These are phyloP conservation scores for Suillus luteus DNA, from an alignment of 768 basidiomycete species.

Conservation along the genomic window DNA sequence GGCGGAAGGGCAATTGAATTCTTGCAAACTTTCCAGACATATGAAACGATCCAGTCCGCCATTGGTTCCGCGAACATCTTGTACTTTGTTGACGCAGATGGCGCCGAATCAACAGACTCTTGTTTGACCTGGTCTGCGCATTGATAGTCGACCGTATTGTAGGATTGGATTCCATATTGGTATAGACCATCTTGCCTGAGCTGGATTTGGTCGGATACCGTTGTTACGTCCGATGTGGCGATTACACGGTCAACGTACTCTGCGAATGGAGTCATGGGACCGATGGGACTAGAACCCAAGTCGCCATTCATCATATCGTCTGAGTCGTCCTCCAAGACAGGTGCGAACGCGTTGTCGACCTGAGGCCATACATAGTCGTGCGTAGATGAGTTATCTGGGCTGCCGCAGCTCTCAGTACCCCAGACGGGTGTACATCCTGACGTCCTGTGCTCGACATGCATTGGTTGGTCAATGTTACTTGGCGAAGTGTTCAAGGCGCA, in stretches of 20 bases:
- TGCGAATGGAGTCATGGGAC: constrained; percentile 75
- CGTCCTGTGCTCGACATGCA: neutral
- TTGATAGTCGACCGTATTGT: constrained; percentile 13
- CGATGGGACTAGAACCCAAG: constrained; percentile 65
- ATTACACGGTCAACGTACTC: constrained; percentile 77
- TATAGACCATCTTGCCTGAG: constrained; percentile 22
- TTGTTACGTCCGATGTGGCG: constrained; percentile 39
- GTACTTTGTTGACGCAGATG: constrained; percentile 53
- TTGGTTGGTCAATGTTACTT: constrained; percentile 35
- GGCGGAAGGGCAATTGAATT: constrained; percentile 64
- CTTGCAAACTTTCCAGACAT: constrained; percentile 82
- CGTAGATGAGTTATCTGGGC: neutral
- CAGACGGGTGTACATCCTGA: neutral
- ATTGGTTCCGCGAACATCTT: constrained; percentile 76
- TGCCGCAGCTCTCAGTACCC: neutral
- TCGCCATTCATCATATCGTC: constrained; percentile 56
- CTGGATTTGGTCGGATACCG: constrained; percentile 27
- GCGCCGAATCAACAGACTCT: constrained; percentile 28
- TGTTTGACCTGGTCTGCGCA: constrained; percentile 19
- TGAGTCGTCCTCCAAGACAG: constrained; percentile 66
- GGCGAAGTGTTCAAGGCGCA: constrained; percentile 12
- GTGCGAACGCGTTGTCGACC: constrained; percentile 51
- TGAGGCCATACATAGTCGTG: constrained; percentile 20
- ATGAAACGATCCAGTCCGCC: constrained; percentile 76
- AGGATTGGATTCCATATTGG: constrained; percentile 25